Percentiles rank a stretch among this genome's conserved stretches.
These are phyloP conservation scores for Metarhizium robertsii DNA, from an alignment of 2,329 filamentous ascomycete species.

Conservation along the genomic window DNA sequence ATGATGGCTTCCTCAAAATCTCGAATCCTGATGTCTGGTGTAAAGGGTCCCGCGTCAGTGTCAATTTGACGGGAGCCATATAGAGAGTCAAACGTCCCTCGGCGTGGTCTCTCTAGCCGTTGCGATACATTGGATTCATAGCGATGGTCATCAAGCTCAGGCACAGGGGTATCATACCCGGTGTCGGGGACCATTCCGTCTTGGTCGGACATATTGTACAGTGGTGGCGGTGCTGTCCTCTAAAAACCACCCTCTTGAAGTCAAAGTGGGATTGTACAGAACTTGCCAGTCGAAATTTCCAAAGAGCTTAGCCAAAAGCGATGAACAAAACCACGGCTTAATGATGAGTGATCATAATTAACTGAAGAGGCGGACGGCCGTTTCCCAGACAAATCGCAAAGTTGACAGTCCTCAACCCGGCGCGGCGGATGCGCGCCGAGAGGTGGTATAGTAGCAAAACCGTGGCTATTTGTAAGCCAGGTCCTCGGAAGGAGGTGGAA, in stretches of 20 bases:
- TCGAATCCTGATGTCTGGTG: slow-evolving; percentile 43
- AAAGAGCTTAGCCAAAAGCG: slow-evolving; percentile 13
- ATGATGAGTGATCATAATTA: slow-evolving; percentile 20
- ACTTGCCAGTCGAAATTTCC: not conserved
- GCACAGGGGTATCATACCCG: slow-evolving; percentile 64
- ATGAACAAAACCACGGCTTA: slow-evolving; percentile 21
- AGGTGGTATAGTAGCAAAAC: slow-evolving; percentile 20
- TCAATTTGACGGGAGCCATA: slow-evolving; percentile 43
- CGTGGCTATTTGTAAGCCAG: slow-evolving; percentile 7
- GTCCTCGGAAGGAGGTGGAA: not conserved
- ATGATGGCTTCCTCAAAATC: slow-evolving; percentile 83
- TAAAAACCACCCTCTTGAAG: not conserved
- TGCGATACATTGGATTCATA: slow-evolving; percentile 53
- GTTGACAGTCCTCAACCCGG: slow-evolving; percentile 16
- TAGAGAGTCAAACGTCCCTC: slow-evolving; percentile 67
- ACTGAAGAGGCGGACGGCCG: slow-evolving; percentile 7
- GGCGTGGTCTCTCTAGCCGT: slow-evolving; percentile 49
- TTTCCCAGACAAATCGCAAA: not conserved
- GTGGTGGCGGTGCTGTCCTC: not conserved
- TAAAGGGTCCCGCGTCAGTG: slow-evolving; percentile 20
- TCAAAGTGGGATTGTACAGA: not conserved
- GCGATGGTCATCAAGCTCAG: slow-evolving; percentile 82
- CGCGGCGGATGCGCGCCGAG: slow-evolving; percentile 29
- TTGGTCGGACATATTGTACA: slow-evolving; percentile 53
- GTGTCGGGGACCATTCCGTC: slow-evolving; percentile 50